Base-by-base conservation (phyloP, 768 basidiomycete genomes). In the Suillus brevipes region DNA sequence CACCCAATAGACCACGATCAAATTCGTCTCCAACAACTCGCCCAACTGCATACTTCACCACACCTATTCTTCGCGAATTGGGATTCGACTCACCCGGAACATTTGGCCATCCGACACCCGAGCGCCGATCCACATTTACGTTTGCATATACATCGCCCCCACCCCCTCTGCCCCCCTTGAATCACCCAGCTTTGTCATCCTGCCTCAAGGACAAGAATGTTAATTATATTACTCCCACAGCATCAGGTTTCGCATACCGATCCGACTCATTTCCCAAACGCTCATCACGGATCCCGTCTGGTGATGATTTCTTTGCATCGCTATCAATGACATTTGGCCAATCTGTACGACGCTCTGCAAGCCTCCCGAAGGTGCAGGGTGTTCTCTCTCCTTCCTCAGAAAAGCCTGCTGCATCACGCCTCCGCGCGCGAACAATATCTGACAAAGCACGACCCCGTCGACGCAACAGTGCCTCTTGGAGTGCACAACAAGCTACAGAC, bases 401-500 rank as follows among this genome's bases (percentile, higher is more conserved):
- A 28, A 70, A 71, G 16, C 61, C 59, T 23, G 58, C 64, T 18
- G 37, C 65, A 34, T 49, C 43, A 38, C 64, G 63, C 38, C 57
- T 61, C 10, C 75, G 74, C 45, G 70, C 75, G 0, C 68, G 75
- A 62, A 71, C 72, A 10, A 47, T 69, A 23, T 76, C 85, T 71
- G 64, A 78, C 72, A 49, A 79, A 79, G 75, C 73, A 60, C 74
- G 73, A 37, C 72, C 64, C 18, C 77, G 76, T 60, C 78, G 87
- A 69, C 80, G 86, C 53, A 75, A 77, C 53, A 88, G 87, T 68
- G 86, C 87, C 34, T 86, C 88, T 60, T 87, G 84, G 77, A 85
- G 79, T 57, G 79, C 85, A 20, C 72, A 79, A 61, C 82, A 84
- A 69, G 87, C 84, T 42, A 75, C 70, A 12, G 78, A 71, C 16